Percentiles rank a stretch among this genome's conserved stretches.
Conservation (phyloP, 164 flowering plant species). For the Chimonanthus praecox region DNA sequence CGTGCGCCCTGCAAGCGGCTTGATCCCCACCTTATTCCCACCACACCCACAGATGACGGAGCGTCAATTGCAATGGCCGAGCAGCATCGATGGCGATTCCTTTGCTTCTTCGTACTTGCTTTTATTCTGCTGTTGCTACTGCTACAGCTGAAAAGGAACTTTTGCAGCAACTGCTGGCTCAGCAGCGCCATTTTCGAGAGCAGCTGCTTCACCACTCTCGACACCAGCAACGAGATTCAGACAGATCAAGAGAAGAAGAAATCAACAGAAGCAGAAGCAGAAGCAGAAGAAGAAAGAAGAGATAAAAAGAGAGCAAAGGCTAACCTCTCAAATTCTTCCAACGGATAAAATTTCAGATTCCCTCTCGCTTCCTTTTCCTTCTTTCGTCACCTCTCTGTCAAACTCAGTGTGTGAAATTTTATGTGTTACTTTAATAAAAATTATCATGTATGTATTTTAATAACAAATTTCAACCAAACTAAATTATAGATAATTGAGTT, state of each 20-base stretch:
- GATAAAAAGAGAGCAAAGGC: slow-evolving; percentile 13
- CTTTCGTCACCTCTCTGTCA: too few relatives aligned
- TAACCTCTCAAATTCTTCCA: slow-evolving; percentile 35
- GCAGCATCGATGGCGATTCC: slow-evolving; percentile 31
- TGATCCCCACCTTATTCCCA: slow-evolving; percentile 73
- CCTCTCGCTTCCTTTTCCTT: too few relatives aligned
- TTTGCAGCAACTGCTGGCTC: slow-evolving; percentile 52
- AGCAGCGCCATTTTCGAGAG: slow-evolving; percentile 53
- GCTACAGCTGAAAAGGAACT: slow-evolving; percentile 31
- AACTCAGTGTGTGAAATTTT: too few relatives aligned
- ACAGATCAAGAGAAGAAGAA: background rate
- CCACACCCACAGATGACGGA: slow-evolving; percentile 30
- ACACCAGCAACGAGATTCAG: background rate
- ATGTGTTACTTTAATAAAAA: background rate
- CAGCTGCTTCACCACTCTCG: background rate
- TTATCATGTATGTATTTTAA: background rate
- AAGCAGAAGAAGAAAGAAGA: background rate
- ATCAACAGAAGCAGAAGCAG: background rate
- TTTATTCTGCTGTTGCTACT: slow-evolving; percentile 15
- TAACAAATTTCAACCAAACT: too few relatives aligned
- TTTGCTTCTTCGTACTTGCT: slow-evolving; percentile 9
- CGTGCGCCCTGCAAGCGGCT: slow-evolving; percentile 57
- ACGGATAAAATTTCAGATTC: slow-evolving; percentile 21
- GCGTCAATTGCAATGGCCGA: slow-evolving; percentile 78
- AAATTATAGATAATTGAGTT: too few relatives aligned